These are phyloP conservation scores for Aphanoascus verrucosus DNA, from an alignment of 2,329 filamentous ascomycete species.

Conservation along the genomic window DNA sequence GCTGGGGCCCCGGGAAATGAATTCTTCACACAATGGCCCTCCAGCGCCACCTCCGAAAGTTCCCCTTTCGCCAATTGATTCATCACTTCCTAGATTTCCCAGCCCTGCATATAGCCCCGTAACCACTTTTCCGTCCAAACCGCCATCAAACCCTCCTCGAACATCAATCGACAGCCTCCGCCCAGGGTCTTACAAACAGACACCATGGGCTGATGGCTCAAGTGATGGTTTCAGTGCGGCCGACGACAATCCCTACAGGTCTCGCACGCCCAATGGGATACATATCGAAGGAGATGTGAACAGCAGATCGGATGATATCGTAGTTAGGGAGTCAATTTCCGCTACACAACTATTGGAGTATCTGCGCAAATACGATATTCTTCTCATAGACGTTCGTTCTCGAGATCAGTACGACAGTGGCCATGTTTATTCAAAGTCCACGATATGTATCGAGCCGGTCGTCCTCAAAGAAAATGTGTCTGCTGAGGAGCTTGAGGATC, in stretches of 20 bases:
- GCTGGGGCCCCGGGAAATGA: constrained; percentile 37
- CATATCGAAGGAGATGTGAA: constrained; percentile 29
- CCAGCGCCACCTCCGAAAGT: constrained; percentile 37
- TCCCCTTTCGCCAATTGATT: constrained; percentile 26
- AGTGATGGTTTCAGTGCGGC: constrained; percentile 29
- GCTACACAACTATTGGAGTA: constrained; percentile 61
- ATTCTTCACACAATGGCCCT: constrained; percentile 20
- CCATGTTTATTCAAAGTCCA: constrained; percentile 72
- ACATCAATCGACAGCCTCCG: constrained; percentile 34
- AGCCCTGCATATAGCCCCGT: constrained; percentile 41
- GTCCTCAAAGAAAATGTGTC: constrained; percentile 57
- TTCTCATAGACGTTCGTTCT: constrained; percentile 76
- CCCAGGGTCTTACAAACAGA: constrained; percentile 19
- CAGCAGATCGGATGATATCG: constrained; percentile 40
- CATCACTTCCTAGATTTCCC: constrained; percentile 37
- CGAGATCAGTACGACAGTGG: constrained; percentile 76
- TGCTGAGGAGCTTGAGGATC: constrained; percentile 49
- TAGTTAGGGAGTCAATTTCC: constrained; percentile 51
- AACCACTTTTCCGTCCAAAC: constrained; percentile 31
- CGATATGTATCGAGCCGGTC: constrained; percentile 85
- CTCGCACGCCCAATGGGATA: constrained; percentile 35
- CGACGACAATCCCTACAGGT: constrained; percentile 36
- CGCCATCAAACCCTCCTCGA: constrained; percentile 30
- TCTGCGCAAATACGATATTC: constrained; percentile 53
- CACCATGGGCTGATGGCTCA: constrained; percentile 14